These are phyloP conservation scores for Fusarium napiforme DNA, from an alignment of 2,329 filamentous ascomycete species.

Conservation along the genomic window DNA sequence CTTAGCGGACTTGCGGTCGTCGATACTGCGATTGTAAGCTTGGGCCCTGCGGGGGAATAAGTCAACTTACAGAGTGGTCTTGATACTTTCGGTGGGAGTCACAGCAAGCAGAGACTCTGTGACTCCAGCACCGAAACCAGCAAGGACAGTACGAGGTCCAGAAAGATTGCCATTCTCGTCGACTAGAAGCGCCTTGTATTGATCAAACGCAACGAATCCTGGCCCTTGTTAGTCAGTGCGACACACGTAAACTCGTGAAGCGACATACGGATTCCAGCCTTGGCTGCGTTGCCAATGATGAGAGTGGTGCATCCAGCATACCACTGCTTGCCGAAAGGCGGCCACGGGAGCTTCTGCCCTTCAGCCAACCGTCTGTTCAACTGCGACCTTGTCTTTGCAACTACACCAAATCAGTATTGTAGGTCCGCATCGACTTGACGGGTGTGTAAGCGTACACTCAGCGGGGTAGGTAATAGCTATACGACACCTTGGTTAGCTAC, in stretches of 20 bases:
- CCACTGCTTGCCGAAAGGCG: conserved; percentile 93
- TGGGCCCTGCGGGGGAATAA: too few species aligned
- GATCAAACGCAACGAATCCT: conserved; percentile 92
- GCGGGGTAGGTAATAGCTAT: conserved; percentile 89
- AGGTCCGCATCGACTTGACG: background rate
- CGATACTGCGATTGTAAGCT: conserved; percentile 69
- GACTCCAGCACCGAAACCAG: conserved; percentile 92
- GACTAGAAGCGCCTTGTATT: conserved; percentile 85
- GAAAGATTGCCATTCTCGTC: conserved; percentile 89
- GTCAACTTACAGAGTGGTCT: conserved; percentile 81
- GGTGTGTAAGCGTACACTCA: conserved; percentile 72
- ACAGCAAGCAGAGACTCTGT: conserved; percentile 94
- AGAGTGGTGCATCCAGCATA: conserved; percentile 97
- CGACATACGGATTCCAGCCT: conserved; percentile 89
- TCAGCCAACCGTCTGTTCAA: conserved; percentile 86
- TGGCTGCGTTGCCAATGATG: conserved; percentile 95
- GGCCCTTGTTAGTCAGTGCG: conserved; percentile 11
- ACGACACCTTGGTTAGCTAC: conserved; percentile 21
- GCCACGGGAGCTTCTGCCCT: conserved; percentile 91
- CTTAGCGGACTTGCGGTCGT: conserved; percentile 87
- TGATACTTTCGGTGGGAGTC: conserved; percentile 97
- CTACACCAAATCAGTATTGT: conserved; percentile 53
- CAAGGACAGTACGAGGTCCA: conserved; percentile 89
- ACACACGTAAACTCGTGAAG: background rate
- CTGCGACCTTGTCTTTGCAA: conserved; percentile 95